Base-by-base conservation (phyloP, 257 asterid species). In the Solanum virginianum region DNA sequence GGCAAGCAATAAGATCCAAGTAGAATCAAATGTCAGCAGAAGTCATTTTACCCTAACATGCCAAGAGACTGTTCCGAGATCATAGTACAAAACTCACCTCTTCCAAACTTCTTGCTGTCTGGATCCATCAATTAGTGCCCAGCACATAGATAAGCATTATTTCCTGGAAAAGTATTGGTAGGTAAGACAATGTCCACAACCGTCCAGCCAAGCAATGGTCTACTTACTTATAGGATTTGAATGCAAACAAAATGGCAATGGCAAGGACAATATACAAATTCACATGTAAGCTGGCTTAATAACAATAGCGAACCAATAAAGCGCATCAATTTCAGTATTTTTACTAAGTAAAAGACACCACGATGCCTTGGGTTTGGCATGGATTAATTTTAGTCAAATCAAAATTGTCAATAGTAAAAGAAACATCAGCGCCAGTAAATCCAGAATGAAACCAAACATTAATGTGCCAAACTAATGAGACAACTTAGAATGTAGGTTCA, bases 101-200 rank as follows among this genome's bases (percentile, higher is more conserved):
- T 94, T 92, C 99, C 99, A 89, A 95, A 97, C 90, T 91, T 97
- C 89, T 90, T 91, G 94, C 85, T 88, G 87, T 94, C 98, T 39
- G 95, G 92, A 90, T 97, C 99, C 99, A 97, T 97, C 88, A 87
- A 91, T 91, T 94, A 92, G 90, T 88, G 83, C 88, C 92, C 85
- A 60, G 85, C 85, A 89, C 59, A 86, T 81, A 84, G 81, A 88
- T 79, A 86, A 86, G 80, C 97, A 96, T 91, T 80, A 90, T 92
- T 85, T 84, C 92, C 95, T 84, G 83, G 65, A 1, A 49, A 32
- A 53, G 85, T 63, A 26, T 22, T 54, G 81, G 32, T 18, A n/a
- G 65, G 71, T 49, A 53, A 49, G 82, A 45, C 83, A 82, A 3
- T 29, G 68, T 69, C 32, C 80, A 83, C 47, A 71, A 8, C 18